Evolutionary conservation across 495 filamentous ascomycete species (phyloP), one percentile per base, ranked within the genome.

Genomic region (Neurospora terricola): DNA sequence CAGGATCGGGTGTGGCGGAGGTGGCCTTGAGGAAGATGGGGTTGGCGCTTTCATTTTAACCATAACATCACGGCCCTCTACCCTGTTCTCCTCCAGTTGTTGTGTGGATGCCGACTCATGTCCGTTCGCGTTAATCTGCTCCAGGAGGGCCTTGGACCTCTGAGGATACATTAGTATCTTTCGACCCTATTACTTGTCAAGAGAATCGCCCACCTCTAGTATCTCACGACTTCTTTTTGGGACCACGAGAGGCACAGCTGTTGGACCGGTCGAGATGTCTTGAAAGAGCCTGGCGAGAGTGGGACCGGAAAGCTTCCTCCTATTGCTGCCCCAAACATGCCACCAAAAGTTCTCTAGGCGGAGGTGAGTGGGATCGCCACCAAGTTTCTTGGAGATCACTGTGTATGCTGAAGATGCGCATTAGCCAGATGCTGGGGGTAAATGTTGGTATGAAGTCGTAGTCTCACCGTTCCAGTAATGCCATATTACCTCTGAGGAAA

Each of bases 331-430:
- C 78, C 86, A 86, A 70, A 88, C 85, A 70, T 86, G 86, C 82
- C 86, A 87, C 86, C 86, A 88, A 68, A 86, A 87, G 72, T 87
- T 86, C 76, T 88, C 85, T 45, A 87, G 77, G 34, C 86, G 85
- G 45, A 82, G 82, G 2, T 86, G 85, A 16, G 83, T 87, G 40
- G 86, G 86, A 76, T 88, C 86, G 6, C 54, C 54, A 69, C 82
- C 76, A 42, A 87, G 80, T 72, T 82, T 79, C 70, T 84, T 81
- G 23, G 83, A 84, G 1, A 84, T 87, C 11, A 85, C 87, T 4
- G 85, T 84, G 72, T 87, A 88, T 30, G 84, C 86, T 88, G 75
- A 21, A 38, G 40, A 70, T 11, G n/a, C 6, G 23, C 37, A 71
- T 77, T 69, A 80, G 76, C 68, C 3, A 54, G 30, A 34, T 69